These are phyloP conservation scores for Leccinum pellstonianum DNA, from an alignment of 768 basidiomycete species.

Conservation along the genomic window DNA sequence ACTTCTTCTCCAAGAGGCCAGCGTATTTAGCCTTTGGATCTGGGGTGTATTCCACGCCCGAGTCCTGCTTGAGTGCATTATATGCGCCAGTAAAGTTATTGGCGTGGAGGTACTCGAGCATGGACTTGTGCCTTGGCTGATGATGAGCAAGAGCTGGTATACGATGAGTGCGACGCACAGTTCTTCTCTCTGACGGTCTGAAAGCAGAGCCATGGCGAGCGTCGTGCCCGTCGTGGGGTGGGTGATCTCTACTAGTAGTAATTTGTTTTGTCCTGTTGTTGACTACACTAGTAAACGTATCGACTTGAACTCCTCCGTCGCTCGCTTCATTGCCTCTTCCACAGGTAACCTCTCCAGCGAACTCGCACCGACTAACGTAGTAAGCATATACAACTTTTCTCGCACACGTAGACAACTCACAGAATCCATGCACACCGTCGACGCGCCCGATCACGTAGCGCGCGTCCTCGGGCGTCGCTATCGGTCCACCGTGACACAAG, in stretches of 20 bases:
- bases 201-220: conserved; percentile 40
- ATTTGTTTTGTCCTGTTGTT: conserved; percentile 37
- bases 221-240: not conserved
- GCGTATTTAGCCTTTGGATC: conserved; percentile 86
- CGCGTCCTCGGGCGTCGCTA: conserved; percentile 25
- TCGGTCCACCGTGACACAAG: conserved; percentile 27
- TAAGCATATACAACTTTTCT: not conserved
- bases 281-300: conserved; percentile 19
- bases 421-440: conserved; percentile 25
- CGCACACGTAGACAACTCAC: conserved; percentile 7
- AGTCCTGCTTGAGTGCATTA: conserved; percentile 55
- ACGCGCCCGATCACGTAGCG: conserved; percentile 19
- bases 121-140: conserved; percentile 65
- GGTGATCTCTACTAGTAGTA: conserved; percentile 10
- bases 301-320: conserved; percentile 23
- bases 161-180: conserved; percentile 36
- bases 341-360: conserved; percentile 27
- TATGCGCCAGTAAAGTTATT: conserved; percentile 64
- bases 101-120: conserved; percentile 73
- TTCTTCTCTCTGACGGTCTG: conserved; percentile 48
- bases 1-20: conserved; percentile 94
- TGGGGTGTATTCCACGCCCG: conserved; percentile 62
- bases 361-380: conserved; percentile 24
- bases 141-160: conserved; percentile 9
- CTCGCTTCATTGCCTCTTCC: conserved; percentile 22